Evolutionary conservation across 495 filamentous ascomycete species (phyloP), one percentile per base, ranked within the genome.

Genomic region (Aspergillus cavernicola): DNA sequence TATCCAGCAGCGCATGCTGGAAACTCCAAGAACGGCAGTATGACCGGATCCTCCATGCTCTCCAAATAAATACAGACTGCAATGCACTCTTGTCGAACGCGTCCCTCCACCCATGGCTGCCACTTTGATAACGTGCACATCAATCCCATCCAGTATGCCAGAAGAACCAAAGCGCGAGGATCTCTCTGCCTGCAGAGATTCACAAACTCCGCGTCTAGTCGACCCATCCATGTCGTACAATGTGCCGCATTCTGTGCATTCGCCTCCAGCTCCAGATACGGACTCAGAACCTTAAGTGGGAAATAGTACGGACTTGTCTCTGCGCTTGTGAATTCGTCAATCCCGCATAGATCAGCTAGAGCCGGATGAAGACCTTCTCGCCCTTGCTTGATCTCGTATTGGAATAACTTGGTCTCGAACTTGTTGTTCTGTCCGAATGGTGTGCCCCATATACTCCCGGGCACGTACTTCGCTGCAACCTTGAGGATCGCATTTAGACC

Each of bases 1-100:
- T 90, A 90, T n/a, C 90, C 90, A 39, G 93, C 83, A 12, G 83
- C 78, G 66, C 86, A 83, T 2, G 90, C 89, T 51, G 93, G 69
- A 63, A 39, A 60, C 36, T 52, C 38, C 36, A 63, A 16, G 23
- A 59, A 50, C n/a, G 50, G 33, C 29, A 45, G 46, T n/a, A 67
- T 50, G 2, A 31, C 28, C 0, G 50, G 38, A 36, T 61, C 22
- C 16, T 24, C 52, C 16, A 38, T 9, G 16, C 38, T 32, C 43
- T 68, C 62, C 44, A 75, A 47, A 32, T 70, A 74, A 28, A 59
- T 63, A 57, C 71, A 72, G 35, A 75, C 73, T 3, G 71, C 66
- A 7, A 60, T 59, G 40, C 66, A 67, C 57, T 74, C 71, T 15
- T 64, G 47, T 22, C 60, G 33, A n/a, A 70, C 53, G 28, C 71